Conservation (phyloP, 192 early-diverging fungal genomes). For the Spinellus fusiger region DNA sequence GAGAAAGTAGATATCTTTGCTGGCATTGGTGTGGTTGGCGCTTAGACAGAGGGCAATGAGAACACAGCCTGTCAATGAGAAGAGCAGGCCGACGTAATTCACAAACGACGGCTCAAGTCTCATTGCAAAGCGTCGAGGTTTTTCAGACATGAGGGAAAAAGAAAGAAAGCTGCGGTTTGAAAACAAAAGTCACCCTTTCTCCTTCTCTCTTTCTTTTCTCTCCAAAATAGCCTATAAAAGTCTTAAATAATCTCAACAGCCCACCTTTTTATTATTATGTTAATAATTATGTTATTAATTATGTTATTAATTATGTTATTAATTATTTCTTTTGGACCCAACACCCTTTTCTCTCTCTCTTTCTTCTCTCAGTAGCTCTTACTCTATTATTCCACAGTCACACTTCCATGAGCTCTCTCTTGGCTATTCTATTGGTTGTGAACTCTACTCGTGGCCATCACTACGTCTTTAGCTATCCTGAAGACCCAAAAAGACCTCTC, state of each 20-base stretch:
- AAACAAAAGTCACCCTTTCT: background rate
- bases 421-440: conserved; percentile 58
- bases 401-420: conserved; percentile 35
- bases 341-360: background rate
- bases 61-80: conserved; percentile 15
- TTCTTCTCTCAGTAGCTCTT: too few relatives aligned
- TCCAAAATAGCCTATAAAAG: conserved; percentile 86
- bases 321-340: background rate
- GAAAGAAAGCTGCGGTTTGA: background rate
- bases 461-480: conserved; percentile 72
- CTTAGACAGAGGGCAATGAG: conserved; percentile 15
- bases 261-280: background rate
- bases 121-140: background rate
- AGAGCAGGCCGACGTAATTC: conserved; percentile 13
- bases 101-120: background rate
- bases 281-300: background rate
- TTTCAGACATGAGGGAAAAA: background rate
- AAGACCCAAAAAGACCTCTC: conserved; percentile 26
- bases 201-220: background rate
- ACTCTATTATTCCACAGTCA: too few relatives aligned
- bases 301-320: background rate
- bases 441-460: conserved; percentile 67
- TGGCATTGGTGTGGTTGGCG: background rate
- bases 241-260: conserved; percentile 92
- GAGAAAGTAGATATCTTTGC: conserved; percentile 17